These are phyloP conservation scores for Aspergillus neotritici DNA, from an alignment of 2,329 filamentous ascomycete genomes.

Conservation along the genomic window DNA sequence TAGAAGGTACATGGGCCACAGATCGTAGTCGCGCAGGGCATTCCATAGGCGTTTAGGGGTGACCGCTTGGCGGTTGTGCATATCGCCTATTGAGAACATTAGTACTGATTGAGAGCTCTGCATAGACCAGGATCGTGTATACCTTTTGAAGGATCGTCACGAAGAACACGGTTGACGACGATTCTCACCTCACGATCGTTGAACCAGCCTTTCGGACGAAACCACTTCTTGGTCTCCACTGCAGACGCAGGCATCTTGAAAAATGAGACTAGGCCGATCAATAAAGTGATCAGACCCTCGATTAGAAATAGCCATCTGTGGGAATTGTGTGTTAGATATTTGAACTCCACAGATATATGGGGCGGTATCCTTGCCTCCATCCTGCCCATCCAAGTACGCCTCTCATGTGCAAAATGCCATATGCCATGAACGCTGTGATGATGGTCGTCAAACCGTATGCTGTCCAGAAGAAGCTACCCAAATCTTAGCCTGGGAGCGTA, in stretches of 20 bases:
- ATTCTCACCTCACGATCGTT: slow-evolving; percentile 55
- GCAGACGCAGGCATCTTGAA: slow-evolving; percentile 52
- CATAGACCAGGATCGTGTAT: background rate
- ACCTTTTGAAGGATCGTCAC: slow-evolving; percentile 57
- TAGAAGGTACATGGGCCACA: slow-evolving; percentile 54
- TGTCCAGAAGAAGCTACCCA: slow-evolving; percentile 58
- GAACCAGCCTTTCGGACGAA: slow-evolving; percentile 56
- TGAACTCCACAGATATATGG: no score
- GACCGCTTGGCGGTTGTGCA: slow-evolving; percentile 57
- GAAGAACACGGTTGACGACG: slow-evolving; percentile 54
- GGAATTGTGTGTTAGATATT: slow-evolving; percentile 18
- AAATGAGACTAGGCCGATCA: slow-evolving; percentile 50
- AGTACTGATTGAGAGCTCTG: background rate
- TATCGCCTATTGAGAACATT: slow-evolving; percentile 30
- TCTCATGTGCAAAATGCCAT: slow-evolving; percentile 32
- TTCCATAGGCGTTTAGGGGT: slow-evolving; percentile 48
- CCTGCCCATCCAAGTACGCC: slow-evolving; percentile 27
- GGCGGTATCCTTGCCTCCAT: slow-evolving; percentile 42
- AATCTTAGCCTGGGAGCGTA: background rate
- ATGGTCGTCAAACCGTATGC: slow-evolving; percentile 43
- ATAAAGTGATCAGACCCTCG: slow-evolving; percentile 51
- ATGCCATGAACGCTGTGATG: slow-evolving; percentile 32
- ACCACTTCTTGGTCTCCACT: slow-evolving; percentile 51
- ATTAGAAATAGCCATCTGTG: slow-evolving; percentile 49
- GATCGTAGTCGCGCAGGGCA: slow-evolving; percentile 53